These are phyloP conservation scores for Stagonosporopsis tanaceti DNA, from an alignment of 2,329 filamentous ascomycete genomes.

Conservation along the genomic window DNA sequence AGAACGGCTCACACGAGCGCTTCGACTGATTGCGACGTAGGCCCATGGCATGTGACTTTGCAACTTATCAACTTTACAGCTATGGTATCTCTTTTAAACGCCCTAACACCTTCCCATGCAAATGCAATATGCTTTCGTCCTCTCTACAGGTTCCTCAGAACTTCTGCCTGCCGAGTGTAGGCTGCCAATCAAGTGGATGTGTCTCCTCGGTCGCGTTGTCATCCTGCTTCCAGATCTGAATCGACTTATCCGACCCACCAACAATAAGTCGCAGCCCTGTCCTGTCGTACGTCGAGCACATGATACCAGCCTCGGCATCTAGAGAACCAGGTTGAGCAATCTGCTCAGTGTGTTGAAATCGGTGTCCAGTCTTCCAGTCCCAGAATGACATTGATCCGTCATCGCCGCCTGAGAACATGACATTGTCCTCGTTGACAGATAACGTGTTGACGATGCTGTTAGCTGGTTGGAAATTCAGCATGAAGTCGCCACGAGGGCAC, in stretches of 20 bases:
- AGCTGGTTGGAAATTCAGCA: slow-evolving; percentile 98
- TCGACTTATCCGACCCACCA: slow-evolving; percentile 89
- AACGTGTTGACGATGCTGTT: slow-evolving; percentile 96
- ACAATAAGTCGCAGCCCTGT: slow-evolving; percentile 90
- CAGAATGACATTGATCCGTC: slow-evolving; percentile 98
- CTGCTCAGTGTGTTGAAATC: slow-evolving; percentile 88
- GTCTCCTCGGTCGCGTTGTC: slow-evolving; percentile 89
- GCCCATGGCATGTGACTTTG: background rate
- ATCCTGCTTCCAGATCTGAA: slow-evolving; percentile 97
- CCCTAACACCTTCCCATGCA: slow-evolving; percentile 21
- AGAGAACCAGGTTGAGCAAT: slow-evolving; percentile 93
- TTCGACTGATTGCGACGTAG: no score
- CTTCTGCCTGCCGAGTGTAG: slow-evolving; percentile 78
- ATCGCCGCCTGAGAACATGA: slow-evolving; percentile 92
- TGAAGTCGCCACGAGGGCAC: slow-evolving; percentile 95
- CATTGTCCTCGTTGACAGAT: slow-evolving; percentile 91
- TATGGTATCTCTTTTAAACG: slow-evolving; percentile 23
- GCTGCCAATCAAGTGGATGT: slow-evolving; percentile 92
- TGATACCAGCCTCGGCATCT: slow-evolving; percentile 92
- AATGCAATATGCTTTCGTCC: slow-evolving; percentile 1
- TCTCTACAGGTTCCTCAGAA: slow-evolving; percentile 47
- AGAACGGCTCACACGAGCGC: no score
- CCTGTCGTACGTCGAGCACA: slow-evolving; percentile 90
- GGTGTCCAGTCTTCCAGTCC: slow-evolving; percentile 97
- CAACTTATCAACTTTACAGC: background rate